Conservation (phyloP, 2,329 filamentous ascomycete species). For the Aspergillus pseudoterreus region DNA sequence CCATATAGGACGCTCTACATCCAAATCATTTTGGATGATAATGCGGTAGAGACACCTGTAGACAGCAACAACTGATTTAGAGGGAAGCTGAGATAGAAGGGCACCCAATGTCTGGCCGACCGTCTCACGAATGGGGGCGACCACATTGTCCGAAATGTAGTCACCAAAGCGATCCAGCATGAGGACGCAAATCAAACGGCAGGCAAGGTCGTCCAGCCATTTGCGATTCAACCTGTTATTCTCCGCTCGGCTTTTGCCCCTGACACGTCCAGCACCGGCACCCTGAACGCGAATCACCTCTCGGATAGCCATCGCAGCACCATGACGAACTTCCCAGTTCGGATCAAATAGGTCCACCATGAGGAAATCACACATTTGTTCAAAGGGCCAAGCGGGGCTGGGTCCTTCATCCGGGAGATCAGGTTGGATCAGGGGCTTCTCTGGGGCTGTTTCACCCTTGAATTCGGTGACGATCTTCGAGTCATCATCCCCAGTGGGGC, state of each 20-base stretch:
- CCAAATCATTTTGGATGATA: conserved; percentile 84
- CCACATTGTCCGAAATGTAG: conserved; percentile 95
- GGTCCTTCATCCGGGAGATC: conserved; percentile 72
- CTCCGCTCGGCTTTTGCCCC: conserved; percentile 64
- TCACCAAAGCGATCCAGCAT: conserved; percentile 98
- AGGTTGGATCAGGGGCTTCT: conserved; percentile 80
- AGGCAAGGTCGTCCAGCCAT: conserved; percentile 95
- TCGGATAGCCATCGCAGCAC: conserved; percentile 89
- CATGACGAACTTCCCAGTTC: conserved; percentile 93
- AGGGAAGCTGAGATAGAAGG: conserved; percentile 76
- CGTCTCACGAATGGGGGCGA: conserved; percentile 92
- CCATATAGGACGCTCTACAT: conserved; percentile 74
- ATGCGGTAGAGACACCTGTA: conserved; percentile 83
- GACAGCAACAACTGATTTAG: conserved; percentile 74
- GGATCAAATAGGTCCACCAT: conserved; percentile 90
- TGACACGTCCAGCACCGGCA: conserved; percentile 74
- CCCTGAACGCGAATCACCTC: conserved; percentile 93
- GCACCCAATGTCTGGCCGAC: conserved; percentile 92
- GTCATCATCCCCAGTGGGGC: conserved; percentile 77
- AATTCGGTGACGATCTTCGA: conserved; percentile 92
- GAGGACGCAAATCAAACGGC: conserved; percentile 87
- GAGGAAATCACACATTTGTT: conserved; percentile 88
- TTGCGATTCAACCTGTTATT: conserved; percentile 76
- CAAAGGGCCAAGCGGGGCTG: conserved; percentile 77
- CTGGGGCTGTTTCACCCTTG: conserved; percentile 75